A percentile compares a stretch with the other conserved stretches of the same genome.
Conservation (phyloP, 345 rosid species). For the Euphorbia lathyris region DNA sequence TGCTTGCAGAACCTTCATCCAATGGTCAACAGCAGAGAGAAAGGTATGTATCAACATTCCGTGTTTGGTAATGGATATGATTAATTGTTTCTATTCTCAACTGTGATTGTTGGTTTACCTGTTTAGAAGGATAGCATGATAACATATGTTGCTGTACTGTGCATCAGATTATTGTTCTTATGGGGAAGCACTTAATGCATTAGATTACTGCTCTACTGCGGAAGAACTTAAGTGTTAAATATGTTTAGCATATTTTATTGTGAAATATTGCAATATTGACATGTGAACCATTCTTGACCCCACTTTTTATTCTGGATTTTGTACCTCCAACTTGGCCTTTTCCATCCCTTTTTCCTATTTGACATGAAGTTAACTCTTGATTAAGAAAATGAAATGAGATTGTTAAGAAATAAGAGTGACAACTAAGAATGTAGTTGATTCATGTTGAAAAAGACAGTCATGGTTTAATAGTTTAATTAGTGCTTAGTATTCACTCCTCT, state of each 20-base stretch:
- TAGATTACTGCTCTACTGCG: too few species aligned
- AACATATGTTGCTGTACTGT: background rate
- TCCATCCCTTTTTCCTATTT: background rate
- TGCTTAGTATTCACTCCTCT: background rate
- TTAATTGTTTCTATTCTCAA: background rate
- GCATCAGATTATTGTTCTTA: background rate
- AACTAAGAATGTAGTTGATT: background rate
- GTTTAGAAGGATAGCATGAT: background rate
- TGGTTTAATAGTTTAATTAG: background rate
- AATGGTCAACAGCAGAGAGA: constrained; percentile 92
- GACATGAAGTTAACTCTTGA: background rate
- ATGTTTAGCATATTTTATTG: background rate
- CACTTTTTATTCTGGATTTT: background rate
- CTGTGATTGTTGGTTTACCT: background rate
- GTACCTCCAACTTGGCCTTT: background rate
- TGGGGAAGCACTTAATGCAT: background rate
- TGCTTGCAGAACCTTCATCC: constrained; percentile 90
- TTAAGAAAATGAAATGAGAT: background rate
- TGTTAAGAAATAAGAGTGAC: constrained; percentile 1
- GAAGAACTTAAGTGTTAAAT: too few species aligned
- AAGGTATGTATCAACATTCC: constrained; percentile 42
- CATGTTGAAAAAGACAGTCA: background rate
- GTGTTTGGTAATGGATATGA: background rate
- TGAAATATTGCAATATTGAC: background rate
- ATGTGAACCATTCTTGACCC: background rate